Evolutionary conservation across 192 early-diverging fungal species (phyloP), one percentile per base, ranked within the genome.

Genomic region (Podila minutissima): DNA sequence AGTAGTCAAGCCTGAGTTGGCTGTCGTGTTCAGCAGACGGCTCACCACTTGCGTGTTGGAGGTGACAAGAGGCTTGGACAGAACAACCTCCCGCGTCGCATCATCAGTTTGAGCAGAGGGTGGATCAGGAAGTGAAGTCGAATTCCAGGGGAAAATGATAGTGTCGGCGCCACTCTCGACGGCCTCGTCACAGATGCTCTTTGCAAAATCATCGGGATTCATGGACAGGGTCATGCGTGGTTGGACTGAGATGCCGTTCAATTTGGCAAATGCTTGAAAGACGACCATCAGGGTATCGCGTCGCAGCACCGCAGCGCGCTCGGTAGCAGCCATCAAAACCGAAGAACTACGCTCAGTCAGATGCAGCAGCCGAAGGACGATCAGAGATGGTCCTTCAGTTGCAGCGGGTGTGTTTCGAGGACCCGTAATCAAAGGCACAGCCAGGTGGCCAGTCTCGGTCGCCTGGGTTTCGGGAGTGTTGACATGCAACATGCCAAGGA

Each of bases 201-300:
- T 76, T 26, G 90, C 88, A 85, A 95, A 97, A 48, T 94, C 92
- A 48, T 90, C 85, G 12, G 83, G 82, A 38, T 81, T 71, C 13
- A 88, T 74, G 15, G 88, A 77, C 32, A 96, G 83, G 20, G 82
- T 82, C 60, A 98, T 78, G 10, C 87, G 81, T 2, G 93, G 88
- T 9, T 85, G 82, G 33, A 97, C 83, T 0, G 74, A 74, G 57
- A 96, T 87, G 17, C 88, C 85, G 78, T 90, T 92, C 13, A 97
- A 83, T 35, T 87, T 90, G 26, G 92, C 93, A 84, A 97, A 95
- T 0, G 94, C 92, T 3, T 93, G 83, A 81, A 98, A 92, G 51
- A 96, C 92, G 38, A 89, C 93, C 77, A 98, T 82, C 13, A 95
- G 87, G 0, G 95, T 89, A 69, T 97, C 97, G 10, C 83, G 78